Percentiles rank a stretch among this genome's conserved stretches.
These are phyloP conservation scores for Mycena leptocephala DNA, from an alignment of 768 basidiomycete genomes.

Conservation along the genomic window DNA sequence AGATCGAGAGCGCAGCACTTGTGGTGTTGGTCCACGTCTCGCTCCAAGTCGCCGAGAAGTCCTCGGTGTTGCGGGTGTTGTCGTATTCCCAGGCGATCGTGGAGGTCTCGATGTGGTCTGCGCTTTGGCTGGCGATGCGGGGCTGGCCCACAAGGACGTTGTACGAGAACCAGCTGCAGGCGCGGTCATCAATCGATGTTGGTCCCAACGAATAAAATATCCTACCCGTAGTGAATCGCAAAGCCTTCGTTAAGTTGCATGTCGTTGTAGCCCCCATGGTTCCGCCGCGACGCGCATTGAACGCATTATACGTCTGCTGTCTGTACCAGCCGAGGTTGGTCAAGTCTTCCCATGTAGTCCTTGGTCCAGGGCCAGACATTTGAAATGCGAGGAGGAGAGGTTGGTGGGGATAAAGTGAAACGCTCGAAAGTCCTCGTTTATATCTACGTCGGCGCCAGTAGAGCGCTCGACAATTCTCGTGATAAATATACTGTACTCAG, in stretches of 20 bases:
- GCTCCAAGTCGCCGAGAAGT: not conserved
- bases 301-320: not conserved
- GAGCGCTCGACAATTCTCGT: too few relatives aligned
- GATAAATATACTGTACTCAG: too few relatives aligned
- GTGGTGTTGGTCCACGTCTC: too few relatives aligned
- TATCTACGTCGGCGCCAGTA: not conserved
- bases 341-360: not conserved
- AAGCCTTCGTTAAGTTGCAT: not conserved
- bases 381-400: too few relatives aligned
- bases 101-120: not conserved
- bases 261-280: not conserved
- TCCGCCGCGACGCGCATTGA: too few relatives aligned
- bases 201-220: too few relatives aligned
- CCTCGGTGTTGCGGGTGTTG: not conserved
- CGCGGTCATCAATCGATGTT: not conserved
- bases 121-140: too few relatives aligned
- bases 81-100: not conserved
- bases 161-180: not conserved
- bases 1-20: not conserved
- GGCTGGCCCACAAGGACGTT: not conserved
- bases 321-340: not conserved
- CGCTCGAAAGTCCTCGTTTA: not conserved
- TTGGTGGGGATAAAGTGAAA: not conserved
- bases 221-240: not conserved
- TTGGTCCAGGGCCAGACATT: too few relatives aligned